A percentile compares a stretch with the other conserved stretches of the same genome.
Conservation (phyloP, 176 grass and related monocot species). For the Lolium rigidum region DNA sequence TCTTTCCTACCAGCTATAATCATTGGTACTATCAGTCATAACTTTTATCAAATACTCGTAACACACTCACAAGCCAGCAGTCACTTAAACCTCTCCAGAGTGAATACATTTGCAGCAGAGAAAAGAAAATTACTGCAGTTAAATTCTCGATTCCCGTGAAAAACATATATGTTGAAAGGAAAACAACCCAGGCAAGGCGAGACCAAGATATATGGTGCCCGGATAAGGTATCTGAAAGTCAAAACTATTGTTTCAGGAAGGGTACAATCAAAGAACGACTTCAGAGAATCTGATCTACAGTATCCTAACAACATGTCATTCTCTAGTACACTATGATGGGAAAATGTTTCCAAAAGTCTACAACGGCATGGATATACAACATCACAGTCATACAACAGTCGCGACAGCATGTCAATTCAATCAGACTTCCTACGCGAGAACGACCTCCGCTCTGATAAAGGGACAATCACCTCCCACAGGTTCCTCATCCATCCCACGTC, state of each 20-base stretch:
- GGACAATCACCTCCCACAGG: constrained; percentile 77
- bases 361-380: constrained; percentile 45
- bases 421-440: constrained; percentile 63
- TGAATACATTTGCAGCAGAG: neutral
- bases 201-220: neutral
- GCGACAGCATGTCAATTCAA: constrained; percentile 37
- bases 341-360: constrained; percentile 20
- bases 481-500: constrained; percentile 73
- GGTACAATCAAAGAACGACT: neutral
- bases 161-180: neutral
- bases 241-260: neutral
- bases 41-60: no score
- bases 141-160: neutral
- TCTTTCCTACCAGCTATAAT: neutral
- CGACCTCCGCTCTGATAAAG: constrained; percentile 69
- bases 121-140: neutral
- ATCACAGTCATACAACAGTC: constrained; percentile 38
- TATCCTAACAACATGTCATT: constrained; percentile 8
- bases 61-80: neutral
- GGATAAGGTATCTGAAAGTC: neutral
- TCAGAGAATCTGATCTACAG: neutral
- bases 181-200: neutral
- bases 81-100: neutral
- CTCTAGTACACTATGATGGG: neutral
- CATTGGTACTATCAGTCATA: neutral